These are phyloP conservation scores for Silene vulgaris DNA, from an alignment of 179 eudicot genomes.

Conservation along the genomic window DNA sequence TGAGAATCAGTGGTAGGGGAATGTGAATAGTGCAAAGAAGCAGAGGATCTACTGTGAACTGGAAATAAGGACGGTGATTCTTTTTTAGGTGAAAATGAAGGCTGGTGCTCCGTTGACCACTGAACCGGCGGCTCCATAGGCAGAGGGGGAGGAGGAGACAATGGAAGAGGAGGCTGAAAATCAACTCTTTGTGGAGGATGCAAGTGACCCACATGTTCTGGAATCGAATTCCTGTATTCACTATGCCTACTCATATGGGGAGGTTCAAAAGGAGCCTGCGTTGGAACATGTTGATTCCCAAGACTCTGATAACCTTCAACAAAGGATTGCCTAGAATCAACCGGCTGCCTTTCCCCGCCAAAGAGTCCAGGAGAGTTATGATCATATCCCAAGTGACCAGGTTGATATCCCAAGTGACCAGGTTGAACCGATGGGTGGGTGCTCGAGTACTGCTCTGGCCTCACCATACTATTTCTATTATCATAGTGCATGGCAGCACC, in stretches of 20 bases:
- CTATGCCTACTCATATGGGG: slow-evolving; percentile 27
- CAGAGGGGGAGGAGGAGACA: slow-evolving; percentile 69
- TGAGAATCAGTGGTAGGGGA: slow-evolving; percentile 38
- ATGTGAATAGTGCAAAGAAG: slow-evolving; percentile 31
- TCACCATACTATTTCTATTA: slow-evolving; percentile 26
- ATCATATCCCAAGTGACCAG: slow-evolving; percentile 34
- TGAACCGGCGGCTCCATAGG: slow-evolving; percentile 47
- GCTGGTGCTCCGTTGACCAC: slow-evolving; percentile 33
- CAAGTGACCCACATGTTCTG: slow-evolving; percentile 22
- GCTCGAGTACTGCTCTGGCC: slow-evolving; percentile 22
- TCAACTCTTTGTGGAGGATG: slow-evolving; percentile 31
- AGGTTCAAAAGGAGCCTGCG: slow-evolving; percentile 25
- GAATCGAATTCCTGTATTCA: slow-evolving; percentile 24
- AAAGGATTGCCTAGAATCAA: slow-evolving; percentile 27
- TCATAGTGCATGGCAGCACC: slow-evolving; percentile 23
- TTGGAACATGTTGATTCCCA: slow-evolving; percentile 26
- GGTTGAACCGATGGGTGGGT: slow-evolving; percentile 20
- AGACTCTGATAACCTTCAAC: slow-evolving; percentile 25
- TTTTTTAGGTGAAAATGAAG: slow-evolving; percentile 37
- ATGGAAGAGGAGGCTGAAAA: slow-evolving; percentile 64
- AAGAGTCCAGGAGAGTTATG: slow-evolving; percentile 30
- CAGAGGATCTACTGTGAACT: slow-evolving; percentile 33
- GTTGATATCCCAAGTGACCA: slow-evolving; percentile 17
- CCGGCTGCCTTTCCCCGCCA: slow-evolving; percentile 26
- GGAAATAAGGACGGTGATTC: slow-evolving; percentile 52